Conservation (phyloP, 176 grass and related monocot genomes). For the Aegilops bicornis region DNA sequence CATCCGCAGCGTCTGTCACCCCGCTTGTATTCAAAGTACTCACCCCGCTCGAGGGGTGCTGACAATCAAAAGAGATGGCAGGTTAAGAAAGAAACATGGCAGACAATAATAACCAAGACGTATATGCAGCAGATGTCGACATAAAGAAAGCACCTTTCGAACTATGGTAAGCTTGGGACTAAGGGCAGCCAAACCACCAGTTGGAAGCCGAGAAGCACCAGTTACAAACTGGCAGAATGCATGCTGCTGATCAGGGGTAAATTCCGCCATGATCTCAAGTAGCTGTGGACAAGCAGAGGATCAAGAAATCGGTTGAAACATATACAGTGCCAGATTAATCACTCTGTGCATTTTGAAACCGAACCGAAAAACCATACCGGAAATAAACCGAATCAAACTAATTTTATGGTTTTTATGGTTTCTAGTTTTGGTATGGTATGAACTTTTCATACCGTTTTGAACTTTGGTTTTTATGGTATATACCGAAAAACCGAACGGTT, state of each 20-base stretch:
- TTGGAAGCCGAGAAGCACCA: constrained; percentile 85
- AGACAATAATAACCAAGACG: too few relatives aligned
- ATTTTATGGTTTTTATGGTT: too few relatives aligned
- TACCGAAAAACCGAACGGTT: too few relatives aligned
- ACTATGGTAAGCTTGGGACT: constrained; percentile 90
- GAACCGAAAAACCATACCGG: too few relatives aligned
- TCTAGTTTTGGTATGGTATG: too few relatives aligned
- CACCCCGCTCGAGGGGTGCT: constrained; percentile 65
- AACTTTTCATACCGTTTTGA: too few relatives aligned
- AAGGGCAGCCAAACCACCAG: constrained; percentile 87
- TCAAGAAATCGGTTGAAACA: not conserved
- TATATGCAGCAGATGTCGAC: not conserved
- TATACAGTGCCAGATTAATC: not conserved
- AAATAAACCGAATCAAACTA: too few relatives aligned
- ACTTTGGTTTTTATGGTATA: too few relatives aligned
- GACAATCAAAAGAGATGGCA: constrained; percentile 17
- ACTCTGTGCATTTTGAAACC: too few relatives aligned
- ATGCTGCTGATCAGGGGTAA: constrained; percentile 76
- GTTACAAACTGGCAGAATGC: constrained; percentile 96
- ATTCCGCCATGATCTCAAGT: constrained; percentile 82
- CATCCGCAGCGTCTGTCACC: constrained; percentile 58
- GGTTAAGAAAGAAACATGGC: constrained; percentile 10
- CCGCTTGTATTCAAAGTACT: constrained; percentile 56
- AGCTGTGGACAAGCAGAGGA: constrained; percentile 50
- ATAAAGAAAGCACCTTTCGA: constrained; percentile 73